Evolutionary conservation across 2,329 filamentous ascomycete genomes (phyloP).

Genomic region (Thielaviopsis populi): DNA sequence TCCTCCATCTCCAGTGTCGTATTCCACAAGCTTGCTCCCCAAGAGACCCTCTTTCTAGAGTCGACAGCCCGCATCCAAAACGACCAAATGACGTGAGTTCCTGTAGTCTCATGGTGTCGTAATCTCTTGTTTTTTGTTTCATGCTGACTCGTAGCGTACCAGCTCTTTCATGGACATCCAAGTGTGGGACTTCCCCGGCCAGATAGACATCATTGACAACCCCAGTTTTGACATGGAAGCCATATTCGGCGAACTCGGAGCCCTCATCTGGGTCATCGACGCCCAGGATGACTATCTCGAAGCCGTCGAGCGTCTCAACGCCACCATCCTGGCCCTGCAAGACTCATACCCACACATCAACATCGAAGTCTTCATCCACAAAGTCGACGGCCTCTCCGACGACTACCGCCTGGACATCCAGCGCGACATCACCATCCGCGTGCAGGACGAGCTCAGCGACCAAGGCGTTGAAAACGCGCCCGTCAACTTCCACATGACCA

Average conservation of each 20-base stretch:
- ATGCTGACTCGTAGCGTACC: conserved; percentile 14
- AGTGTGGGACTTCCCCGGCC: conserved; percentile 93
- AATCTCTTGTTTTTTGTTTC: no score
- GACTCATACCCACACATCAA: conserved; percentile 76
- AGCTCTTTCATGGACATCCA: conserved; percentile 99
- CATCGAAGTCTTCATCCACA: conserved; percentile 97
- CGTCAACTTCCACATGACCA: conserved; percentile 89
- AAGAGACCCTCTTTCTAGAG: conserved; percentile 89
- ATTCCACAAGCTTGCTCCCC: conserved; percentile 95
- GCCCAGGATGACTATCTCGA: conserved; percentile 96
- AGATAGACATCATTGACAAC: conserved; percentile 78
- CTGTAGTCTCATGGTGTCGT: not conserved
- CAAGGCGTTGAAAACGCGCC: conserved; percentile 85
- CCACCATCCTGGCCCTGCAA: conserved; percentile 78
- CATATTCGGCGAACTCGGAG: conserved; percentile 87
- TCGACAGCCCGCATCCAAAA: conserved; percentile 91
- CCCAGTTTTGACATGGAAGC: conserved; percentile 80
- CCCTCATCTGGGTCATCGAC: conserved; percentile 96
- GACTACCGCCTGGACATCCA: conserved; percentile 95
- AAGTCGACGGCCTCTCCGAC: conserved; percentile 92
- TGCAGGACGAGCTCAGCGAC: conserved; percentile 90
- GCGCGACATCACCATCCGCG: conserved; percentile 88
- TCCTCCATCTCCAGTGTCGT: conserved; percentile 97
- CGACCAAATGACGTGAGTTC: conserved; percentile 76
- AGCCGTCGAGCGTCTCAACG: conserved; percentile 71